Evolutionary conservation across 2,329 filamentous ascomycete genomes (phyloP).

Genomic region (Aspergillus quadricinctus): DNA sequence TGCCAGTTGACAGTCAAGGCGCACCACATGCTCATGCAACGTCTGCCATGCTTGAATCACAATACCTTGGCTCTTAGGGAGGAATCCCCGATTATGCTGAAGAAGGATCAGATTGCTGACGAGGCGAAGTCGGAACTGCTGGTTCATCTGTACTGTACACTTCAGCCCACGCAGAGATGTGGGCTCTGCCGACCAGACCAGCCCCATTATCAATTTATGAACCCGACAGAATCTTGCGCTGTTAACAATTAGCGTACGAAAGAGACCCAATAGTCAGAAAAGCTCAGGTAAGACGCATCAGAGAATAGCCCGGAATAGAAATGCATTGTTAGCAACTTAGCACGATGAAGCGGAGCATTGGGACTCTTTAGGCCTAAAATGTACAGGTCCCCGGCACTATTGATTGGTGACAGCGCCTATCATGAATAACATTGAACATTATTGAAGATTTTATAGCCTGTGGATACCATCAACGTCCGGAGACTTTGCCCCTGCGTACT

Average conservation of each 20-base stretch:
- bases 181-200: too few species aligned
- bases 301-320: background rate
- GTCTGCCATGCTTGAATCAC: background rate
- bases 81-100: background rate
- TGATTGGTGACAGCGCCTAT: constrained; percentile 18
- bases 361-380: constrained; percentile 8
- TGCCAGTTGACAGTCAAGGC: background rate
- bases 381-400: constrained; percentile 19
- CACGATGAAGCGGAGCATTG: constrained; percentile 13
- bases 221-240: background rate
- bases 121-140: background rate
- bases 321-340: constrained; percentile 4
- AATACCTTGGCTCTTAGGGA: background rate
- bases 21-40: constrained; percentile 7
- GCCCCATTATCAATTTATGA: background rate
- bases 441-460: background rate
- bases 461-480: background rate
- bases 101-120: background rate
- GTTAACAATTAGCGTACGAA: background rate
- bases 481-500: background rate
- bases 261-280: background rate
- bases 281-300: background rate
- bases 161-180: background rate
- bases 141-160: background rate
- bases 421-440: constrained; percentile 3